Conservation (phyloP, 192 early-diverging fungal genomes). For the Rhizophagus sp. region DNA sequence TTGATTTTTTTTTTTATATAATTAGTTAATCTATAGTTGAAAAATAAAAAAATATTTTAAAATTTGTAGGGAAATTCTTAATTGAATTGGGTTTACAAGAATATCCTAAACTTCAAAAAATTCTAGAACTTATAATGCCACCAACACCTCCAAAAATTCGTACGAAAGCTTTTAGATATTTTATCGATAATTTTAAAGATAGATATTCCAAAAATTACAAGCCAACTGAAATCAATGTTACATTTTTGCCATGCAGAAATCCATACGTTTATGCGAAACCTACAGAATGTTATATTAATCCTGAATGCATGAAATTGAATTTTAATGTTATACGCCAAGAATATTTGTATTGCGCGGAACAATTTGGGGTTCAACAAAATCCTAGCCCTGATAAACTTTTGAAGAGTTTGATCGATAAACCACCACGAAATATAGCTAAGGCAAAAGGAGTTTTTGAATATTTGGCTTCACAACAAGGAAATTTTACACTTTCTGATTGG, state of each 20-base stretch:
- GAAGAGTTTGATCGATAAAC: slow-evolving; percentile 37
- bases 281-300: slow-evolving; percentile 63
- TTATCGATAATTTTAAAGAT: slow-evolving; percentile 66
- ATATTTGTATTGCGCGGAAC: slow-evolving; percentile 49
- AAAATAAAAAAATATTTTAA: background rate
- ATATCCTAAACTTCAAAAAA: slow-evolving; percentile 38
- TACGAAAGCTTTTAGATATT: slow-evolving; percentile 61
- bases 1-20: background rate
- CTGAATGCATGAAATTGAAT: slow-evolving; percentile 60
- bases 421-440: slow-evolving; percentile 34
- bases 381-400: slow-evolving; percentile 50
- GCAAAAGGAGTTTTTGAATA: slow-evolving; percentile 68
- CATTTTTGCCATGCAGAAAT: slow-evolving; percentile 63
- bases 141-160: slow-evolving; percentile 38
- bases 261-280: slow-evolving; percentile 52
- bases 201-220: slow-evolving; percentile 58
- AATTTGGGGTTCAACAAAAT: slow-evolving; percentile 65
- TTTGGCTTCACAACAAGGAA: slow-evolving; percentile 61
- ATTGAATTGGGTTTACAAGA: slow-evolving; percentile 50
- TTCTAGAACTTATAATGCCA: slow-evolving; percentile 46
- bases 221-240: slow-evolving; percentile 39
- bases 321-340: slow-evolving; percentile 65
- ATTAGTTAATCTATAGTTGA: background rate
- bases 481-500: slow-evolving; percentile 62
- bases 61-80: slow-evolving; percentile 45